Conservation (phyloP, 1,284 basidiomycete species). For the Ceratobasidium sp. region DNA sequence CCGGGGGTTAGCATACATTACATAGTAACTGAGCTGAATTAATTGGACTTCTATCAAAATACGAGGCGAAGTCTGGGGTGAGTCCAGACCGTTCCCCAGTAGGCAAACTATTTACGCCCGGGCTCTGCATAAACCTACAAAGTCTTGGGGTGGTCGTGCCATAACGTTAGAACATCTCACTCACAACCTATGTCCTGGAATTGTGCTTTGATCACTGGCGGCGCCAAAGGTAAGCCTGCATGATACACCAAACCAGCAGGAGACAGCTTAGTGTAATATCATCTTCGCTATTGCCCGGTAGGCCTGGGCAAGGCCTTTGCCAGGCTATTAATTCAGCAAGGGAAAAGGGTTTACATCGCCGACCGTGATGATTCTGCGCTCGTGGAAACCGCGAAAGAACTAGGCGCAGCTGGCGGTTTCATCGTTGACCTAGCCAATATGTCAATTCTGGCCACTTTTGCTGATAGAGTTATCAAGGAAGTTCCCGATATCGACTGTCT, state of each 20-base stretch:
- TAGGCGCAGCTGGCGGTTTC: slow-evolving; percentile 48
- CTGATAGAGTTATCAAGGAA: slow-evolving; percentile 47
- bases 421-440: slow-evolving; percentile 42
- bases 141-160: too few relatives aligned
- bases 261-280: too few relatives aligned
- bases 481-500: slow-evolving; percentile 52
- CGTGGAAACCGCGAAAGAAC: slow-evolving; percentile 46
- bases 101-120: too few relatives aligned
- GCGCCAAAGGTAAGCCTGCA: background rate
- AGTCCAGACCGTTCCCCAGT: too few relatives aligned
- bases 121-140: too few relatives aligned
- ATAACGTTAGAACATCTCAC: too few relatives aligned
- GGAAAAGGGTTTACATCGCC: slow-evolving; percentile 51
- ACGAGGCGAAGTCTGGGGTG: too few relatives aligned
- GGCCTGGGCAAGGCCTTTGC: slow-evolving; percentile 48
- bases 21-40: too few relatives aligned
- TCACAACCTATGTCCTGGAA: background rate
- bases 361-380: slow-evolving; percentile 50
- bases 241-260: too few relatives aligned
- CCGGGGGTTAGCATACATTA: too few relatives aligned
- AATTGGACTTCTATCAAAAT: too few relatives aligned
- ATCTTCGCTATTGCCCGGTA: too few relatives aligned
- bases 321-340: slow-evolving; percentile 47
- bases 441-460: slow-evolving; percentile 45
- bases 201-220: background rate